Evolutionary conservation across 1,284 basidiomycete species (phyloP).

Genomic region (Thecaphora thlaspeos): DNA sequence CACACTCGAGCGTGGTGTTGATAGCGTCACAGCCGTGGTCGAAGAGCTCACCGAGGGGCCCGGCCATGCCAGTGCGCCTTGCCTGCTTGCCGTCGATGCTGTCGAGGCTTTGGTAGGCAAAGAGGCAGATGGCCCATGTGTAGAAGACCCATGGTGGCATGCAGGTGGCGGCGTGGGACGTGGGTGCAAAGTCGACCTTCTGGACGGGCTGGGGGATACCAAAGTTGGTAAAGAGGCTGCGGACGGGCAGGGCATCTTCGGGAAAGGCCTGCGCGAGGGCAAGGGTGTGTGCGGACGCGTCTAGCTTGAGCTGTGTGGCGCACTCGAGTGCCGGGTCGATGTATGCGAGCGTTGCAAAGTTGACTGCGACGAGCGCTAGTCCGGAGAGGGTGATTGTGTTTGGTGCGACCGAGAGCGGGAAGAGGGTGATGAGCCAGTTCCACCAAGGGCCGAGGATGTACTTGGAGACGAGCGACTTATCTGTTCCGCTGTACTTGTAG

Average conservation of each 20-base stretch:
- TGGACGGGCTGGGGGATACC: constrained; percentile 29
- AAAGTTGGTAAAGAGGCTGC: constrained; percentile 31
- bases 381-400: constrained; percentile 69
- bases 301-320: constrained; percentile 48
- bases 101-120: constrained; percentile 87
- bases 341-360: constrained; percentile 74
- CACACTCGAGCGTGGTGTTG: constrained; percentile 71
- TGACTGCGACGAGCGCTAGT: constrained; percentile 76
- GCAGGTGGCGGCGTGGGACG: constrained; percentile 7
- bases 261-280: constrained; percentile 24
- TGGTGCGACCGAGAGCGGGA: constrained; percentile 83
- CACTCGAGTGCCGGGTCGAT: constrained; percentile 40
- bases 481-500: constrained; percentile 65
- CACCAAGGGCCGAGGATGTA: constrained; percentile 88
- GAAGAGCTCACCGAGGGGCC: constrained; percentile 92
- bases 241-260: constrained; percentile 31
- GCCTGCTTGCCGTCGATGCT: constrained; percentile 94
- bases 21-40: constrained; percentile 86
- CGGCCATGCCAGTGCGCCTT: constrained; percentile 88
- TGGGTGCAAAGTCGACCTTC: constrained; percentile 20
- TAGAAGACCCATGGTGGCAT: constrained; percentile 47
- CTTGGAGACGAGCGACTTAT: constrained; percentile 66
- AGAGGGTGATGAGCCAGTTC: constrained; percentile 88
- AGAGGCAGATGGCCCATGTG: constrained; percentile 80
- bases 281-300: constrained; percentile 17